Percentiles rank a stretch among this genome's conserved stretches.
Evolutionary conservation across 208 protist species (phyloP).

Genomic region (Crithidia brevicula): DNA sequence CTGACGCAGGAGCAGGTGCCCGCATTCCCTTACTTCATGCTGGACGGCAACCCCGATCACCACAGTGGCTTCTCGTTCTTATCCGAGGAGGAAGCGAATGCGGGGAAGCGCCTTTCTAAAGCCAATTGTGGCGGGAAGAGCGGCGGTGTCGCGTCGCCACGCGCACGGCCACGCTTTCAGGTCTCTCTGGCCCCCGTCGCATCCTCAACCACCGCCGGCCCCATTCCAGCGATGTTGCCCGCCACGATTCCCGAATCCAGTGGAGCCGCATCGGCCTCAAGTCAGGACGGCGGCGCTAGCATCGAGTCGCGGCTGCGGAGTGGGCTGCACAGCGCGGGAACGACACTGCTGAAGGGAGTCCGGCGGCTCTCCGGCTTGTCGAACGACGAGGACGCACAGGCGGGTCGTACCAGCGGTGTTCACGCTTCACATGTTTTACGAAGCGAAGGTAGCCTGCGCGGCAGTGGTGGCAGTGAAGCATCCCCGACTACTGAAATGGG

Average conservation of each 20-base stretch:
- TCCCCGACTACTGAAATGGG: not conserved
- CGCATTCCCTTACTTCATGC: constrained; percentile 75
- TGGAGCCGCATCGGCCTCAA: constrained; percentile 17
- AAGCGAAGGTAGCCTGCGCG: not conserved
- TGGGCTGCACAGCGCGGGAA: constrained; percentile 1
- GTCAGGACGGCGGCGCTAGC: constrained; percentile 23
- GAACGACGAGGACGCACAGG: constrained; percentile 2
- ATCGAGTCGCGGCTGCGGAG: constrained; percentile 28
- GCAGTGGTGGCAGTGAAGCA: not conserved
- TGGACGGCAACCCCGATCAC: constrained; percentile 49
- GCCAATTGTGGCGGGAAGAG: not conserved
- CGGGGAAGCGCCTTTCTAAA: not conserved
- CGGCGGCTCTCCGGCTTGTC: constrained; percentile 6
- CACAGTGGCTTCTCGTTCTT: constrained; percentile 40
- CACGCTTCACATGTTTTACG: constrained; percentile 24
- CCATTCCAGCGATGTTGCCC: constrained; percentile 10
- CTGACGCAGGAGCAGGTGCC: constrained; percentile 60
- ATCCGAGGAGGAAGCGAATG: not conserved
- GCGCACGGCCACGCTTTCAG: constrained; percentile 5
- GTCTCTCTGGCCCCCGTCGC: constrained; percentile 15
- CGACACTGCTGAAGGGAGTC: constrained; percentile 2
- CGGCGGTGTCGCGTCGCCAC: not conserved
- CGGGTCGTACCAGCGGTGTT: not conserved
- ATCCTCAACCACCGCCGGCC: not conserved
- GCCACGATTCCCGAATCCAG: not conserved